Percentiles rank a stretch among this genome's conserved stretches.
phyloP scores from a whole-genome alignment of 306 rosid genomes.

The Cucurbita argyrosperma region DNA sequence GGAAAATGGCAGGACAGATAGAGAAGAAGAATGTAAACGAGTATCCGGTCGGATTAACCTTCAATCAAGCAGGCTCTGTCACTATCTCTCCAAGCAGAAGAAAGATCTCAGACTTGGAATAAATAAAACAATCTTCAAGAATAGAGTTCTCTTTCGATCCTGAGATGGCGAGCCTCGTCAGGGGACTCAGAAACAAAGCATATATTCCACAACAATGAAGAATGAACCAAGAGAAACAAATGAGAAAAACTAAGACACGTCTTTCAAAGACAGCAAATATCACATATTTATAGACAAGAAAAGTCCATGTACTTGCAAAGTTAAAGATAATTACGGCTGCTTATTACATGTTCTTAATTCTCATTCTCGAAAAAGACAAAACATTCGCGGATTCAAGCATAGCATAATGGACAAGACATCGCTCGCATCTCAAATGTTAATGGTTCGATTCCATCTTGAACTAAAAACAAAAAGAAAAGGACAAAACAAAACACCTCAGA shows the following conservation, averaged over 20 bases:
- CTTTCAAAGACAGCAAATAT: conserved; percentile 4
- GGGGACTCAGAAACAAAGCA: conserved; percentile 1
- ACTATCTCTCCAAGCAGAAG: neutral
- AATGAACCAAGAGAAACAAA: conserved; percentile 1
- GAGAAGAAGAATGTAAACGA: neutral
- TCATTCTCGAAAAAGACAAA: conserved; percentile 7
- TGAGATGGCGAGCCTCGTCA: neutral
- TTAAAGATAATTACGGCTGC: conserved; percentile 13
- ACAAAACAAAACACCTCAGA: neutral
- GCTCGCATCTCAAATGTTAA: neutral
- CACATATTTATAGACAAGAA: conserved; percentile 14
- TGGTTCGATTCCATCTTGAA: too few species aligned
- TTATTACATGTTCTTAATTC: conserved; percentile 11
- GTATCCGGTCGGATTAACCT: neutral
- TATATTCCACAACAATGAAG: neutral
- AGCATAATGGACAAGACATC: too few species aligned
- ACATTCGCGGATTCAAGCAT: neutral
- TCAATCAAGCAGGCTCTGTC: neutral
- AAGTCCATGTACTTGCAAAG: conserved; percentile 12
- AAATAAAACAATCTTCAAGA: neutral
- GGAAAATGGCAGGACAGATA: neutral
- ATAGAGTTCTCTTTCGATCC: neutral
- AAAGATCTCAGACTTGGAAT: neutral
- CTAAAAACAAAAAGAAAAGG: neutral
- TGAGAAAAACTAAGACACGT: conserved; percentile 2